Base-by-base conservation (phyloP, 495 filamentous ascomycete species). In the Penicillium lagena region DNA sequence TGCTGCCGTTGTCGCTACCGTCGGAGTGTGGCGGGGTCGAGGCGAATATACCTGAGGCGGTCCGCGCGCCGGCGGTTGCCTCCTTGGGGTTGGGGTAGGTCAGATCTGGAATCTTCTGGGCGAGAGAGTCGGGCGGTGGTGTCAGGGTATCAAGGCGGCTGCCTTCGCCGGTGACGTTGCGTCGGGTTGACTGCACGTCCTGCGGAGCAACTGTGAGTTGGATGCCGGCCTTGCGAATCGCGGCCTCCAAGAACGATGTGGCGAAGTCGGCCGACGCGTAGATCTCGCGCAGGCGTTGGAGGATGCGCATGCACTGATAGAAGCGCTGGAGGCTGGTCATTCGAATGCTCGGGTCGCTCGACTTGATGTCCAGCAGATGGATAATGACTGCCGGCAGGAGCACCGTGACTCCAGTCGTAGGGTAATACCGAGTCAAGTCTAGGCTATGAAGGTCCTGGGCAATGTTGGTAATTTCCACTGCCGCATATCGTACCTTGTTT, bases 321-420 rank as follows among this genome's bases (percentile, higher is more conserved):
- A 94, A 95, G 39, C 87, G 85, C 39, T 82, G 77, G 39, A 86
- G 71, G 44, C 83, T 86, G 30, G 78, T 67, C 46, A 81, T 77
- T 15, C 86, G 75, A 12, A 85, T 79, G 37, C 76, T 78, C 12
- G 78, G 77, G 45, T 87, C 77, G 35, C 76, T 82, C 33, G 82
- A 85, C 55, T 90, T 94, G 72, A 93, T 90, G 55, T 94, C 87
- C 3, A 95, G 77, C 13, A 95, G 73, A 56, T 95, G 88, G 43
- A 94, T 90, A 49, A 95, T 94, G 61, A 94, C 87, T 10, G 89
- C 89, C 2, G 89, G 89, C 5, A 95, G 78, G 9, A 95, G 78
- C 9, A 94, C 88, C 0, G 89, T 95, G 14, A 95, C 87, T 34
- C 88, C 89, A 1, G 87, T 89, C 1, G 89, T 93, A 9, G 89